Evolutionary conservation across 2,329 filamentous ascomycete genomes (phyloP).

Genomic region (Triangularia setosa): DNA sequence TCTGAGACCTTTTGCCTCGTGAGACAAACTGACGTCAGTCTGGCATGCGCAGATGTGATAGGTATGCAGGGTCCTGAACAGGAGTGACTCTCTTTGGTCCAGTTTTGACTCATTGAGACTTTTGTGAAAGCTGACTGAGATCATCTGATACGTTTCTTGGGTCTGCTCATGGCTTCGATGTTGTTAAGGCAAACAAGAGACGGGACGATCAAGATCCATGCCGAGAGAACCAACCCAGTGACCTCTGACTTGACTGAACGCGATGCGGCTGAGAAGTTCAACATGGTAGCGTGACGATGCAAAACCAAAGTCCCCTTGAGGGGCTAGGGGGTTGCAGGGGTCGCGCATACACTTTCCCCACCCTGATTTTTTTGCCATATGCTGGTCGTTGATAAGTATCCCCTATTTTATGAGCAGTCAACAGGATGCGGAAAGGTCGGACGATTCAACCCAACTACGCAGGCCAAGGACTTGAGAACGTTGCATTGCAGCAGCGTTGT

Average conservation of each 20-base stretch:
- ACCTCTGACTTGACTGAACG: neutral
- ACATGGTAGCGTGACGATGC: neutral
- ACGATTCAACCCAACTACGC: constrained; percentile 8
- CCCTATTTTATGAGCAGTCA: constrained; percentile 1
- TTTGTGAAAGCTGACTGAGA: neutral
- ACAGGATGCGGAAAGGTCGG: neutral
- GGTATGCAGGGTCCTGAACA: neutral
- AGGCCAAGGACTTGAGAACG: constrained; percentile 5
- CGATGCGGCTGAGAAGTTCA: neutral
- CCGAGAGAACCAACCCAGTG: neutral
- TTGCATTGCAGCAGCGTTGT: constrained; percentile 15
- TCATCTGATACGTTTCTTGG: neutral
- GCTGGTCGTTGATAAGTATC: neutral
- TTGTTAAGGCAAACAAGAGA: neutral
- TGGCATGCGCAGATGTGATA: neutral
- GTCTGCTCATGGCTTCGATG: neutral
- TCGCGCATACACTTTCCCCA: neutral
- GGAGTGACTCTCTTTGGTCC: neutral
- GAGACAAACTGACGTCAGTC: neutral
- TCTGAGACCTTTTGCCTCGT: neutral
- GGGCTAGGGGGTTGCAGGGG: neutral
- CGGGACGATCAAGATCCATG: neutral
- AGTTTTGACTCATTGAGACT: neutral
- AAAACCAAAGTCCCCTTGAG: neutral
- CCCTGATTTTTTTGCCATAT: neutral